Base-by-base conservation (phyloP, 192 early-diverging fungal species). In the Coemansia sp. region DNA sequence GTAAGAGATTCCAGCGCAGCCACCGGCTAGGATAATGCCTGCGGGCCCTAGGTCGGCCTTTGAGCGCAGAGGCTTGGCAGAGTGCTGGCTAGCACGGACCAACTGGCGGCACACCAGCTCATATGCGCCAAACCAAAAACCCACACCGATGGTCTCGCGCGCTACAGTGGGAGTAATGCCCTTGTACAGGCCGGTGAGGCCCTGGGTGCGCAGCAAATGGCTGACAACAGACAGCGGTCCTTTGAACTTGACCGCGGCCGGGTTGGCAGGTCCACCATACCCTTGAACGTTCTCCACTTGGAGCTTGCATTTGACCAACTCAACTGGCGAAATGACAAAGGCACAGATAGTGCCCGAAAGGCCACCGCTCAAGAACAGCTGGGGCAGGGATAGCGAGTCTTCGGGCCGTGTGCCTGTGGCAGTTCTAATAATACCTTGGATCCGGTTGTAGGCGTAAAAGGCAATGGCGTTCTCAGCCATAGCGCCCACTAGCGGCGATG, bases 91-190 rank as follows among this genome's bases (percentile, higher is more conserved):
- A 52, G 43, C 50, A 25, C 37, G 72, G 31, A 36, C 14, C 66
- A 81, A 91, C 81, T 35, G 68, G 16, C 73, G 73, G 59, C 88
- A 87, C 3, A 89, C 84, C 36, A 88, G 70, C 76, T 99, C 97
- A 64, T 99, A 99, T 1, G 89, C 85, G 64, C 97, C 96, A 67
- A 99, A 99, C 97, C 97, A 99, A 25, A 89, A 91, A 11, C 88
- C 94, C 23, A 95, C 92, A n/a, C 96, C 97, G 34, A 90, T 85
- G 1, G 88, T 85, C 75, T 99, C 97, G 25, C 96, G 88, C 21
- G 95, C 76, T 42, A 96, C 83, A 1, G 96, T 99, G 0, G 76
- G 78, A 8, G 61, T 28, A 35, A 79, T 75, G 3, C 83, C 85
- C 62, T 64, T 73, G 62, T 80, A 83, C 14, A 85, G 53, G 13